Percentiles rank a stretch among this genome's conserved stretches.
These are phyloP conservation scores for Phytophthora pisi DNA, from an alignment of 352 stramenopile species.

Conservation along the genomic window DNA sequence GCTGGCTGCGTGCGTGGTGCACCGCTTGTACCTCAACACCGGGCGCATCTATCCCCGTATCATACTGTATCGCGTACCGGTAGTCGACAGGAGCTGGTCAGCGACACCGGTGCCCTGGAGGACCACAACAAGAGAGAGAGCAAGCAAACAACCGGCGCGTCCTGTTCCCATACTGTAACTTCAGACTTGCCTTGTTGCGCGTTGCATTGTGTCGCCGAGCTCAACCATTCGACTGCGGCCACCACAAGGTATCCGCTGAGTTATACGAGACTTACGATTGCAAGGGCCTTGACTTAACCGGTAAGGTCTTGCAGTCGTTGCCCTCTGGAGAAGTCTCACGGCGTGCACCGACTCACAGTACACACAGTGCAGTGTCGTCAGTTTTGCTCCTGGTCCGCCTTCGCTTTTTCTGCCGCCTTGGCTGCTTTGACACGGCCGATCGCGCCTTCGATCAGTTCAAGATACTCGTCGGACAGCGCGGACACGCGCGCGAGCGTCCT, in stretches of 20 bases:
- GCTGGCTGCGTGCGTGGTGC: background rate
- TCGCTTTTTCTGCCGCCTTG: conserved; percentile 18
- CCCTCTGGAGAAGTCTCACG: background rate
- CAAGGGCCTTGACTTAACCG: no score
- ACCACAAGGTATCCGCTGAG: conserved; percentile 6
- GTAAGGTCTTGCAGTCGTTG: background rate
- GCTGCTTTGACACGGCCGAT: conserved; percentile 22
- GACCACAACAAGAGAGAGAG: conserved; percentile 4
- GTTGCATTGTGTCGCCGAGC: background rate
- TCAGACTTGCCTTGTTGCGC: conserved; percentile 14
- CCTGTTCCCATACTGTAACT: conserved; percentile 11
- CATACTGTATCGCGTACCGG: conserved; percentile 27
- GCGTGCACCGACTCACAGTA: background rate
- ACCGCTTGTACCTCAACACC: conserved; percentile 23
- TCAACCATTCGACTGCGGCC: conserved; percentile 2
- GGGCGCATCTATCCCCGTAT: conserved; percentile 11
- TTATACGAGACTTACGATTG: background rate
- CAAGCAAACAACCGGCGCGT: conserved; percentile 10
- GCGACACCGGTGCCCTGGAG: conserved; percentile 6
- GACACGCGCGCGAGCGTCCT: conserved; percentile 29
- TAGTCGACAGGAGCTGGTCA: conserved; percentile 10
- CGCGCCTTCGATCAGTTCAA: conserved; percentile 30
- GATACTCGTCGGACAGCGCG: conserved; percentile 29
- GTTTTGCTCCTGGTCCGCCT: conserved; percentile 14
- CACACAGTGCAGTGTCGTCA: background rate